Evolutionary conservation across 768 basidiomycete species (phyloP).

Genomic region (Psilocybe azurescens): DNA sequence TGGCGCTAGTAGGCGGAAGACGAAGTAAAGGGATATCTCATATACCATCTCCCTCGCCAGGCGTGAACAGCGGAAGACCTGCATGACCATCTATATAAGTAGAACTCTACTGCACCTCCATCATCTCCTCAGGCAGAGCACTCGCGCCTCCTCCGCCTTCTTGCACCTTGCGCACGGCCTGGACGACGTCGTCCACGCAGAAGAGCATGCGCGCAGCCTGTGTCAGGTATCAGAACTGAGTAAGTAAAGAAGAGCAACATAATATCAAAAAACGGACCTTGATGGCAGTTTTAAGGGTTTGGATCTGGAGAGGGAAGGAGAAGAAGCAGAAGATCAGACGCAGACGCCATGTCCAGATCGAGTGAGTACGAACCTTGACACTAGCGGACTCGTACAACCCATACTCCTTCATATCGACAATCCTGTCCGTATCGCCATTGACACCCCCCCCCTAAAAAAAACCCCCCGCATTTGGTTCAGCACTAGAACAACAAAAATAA

Average conservation of each 20-base stretch:
- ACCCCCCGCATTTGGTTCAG: neutral
- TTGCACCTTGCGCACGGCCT: slow-evolving; percentile 82
- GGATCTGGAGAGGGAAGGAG: slow-evolving; percentile 58
- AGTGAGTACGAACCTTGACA: slow-evolving; percentile 70
- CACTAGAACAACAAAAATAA: neutral
- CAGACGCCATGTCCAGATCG: too few species aligned
- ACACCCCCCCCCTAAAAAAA: slow-evolving; percentile 60
- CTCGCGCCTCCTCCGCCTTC: slow-evolving; percentile 50
- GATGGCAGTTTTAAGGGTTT: slow-evolving; percentile 97
- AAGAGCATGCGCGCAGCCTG: slow-evolving; percentile 90
- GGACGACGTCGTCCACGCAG: slow-evolving; percentile 93
- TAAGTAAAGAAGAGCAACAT: neutral
- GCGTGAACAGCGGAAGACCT: too few species aligned
- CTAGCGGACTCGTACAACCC: slow-evolving; percentile 95
- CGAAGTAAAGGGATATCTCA: too few species aligned
- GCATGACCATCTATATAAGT: too few species aligned
- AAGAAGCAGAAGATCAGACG: neutral
- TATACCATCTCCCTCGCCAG: too few species aligned
- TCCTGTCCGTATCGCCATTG: slow-evolving; percentile 94
- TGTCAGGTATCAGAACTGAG: slow-evolving; percentile 1
- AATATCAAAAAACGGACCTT: neutral
- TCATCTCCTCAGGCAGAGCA: slow-evolving; percentile 64
- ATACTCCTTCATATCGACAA: slow-evolving; percentile 94
- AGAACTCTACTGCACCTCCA: slow-evolving; percentile 27
- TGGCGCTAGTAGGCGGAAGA: too few species aligned